Evolutionary conservation across 140 eudicot species (phyloP), one percentile per base, ranked within the genome.

Genomic region (Cichorium intybus): DNA sequence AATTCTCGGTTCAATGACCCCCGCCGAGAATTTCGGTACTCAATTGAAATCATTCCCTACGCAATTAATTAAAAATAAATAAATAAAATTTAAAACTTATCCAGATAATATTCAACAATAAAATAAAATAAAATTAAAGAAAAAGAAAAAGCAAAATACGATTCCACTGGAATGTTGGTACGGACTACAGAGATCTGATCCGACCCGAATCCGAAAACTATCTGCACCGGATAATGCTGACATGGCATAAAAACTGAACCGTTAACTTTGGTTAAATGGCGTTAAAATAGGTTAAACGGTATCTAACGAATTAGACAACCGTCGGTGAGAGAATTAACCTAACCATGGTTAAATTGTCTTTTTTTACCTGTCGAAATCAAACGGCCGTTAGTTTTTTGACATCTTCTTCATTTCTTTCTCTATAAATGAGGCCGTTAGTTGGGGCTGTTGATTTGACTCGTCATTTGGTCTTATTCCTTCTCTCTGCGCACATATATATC

Each of bases 361-460:
- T 35, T 28, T 24, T 14, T 29, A 69, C 35, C 15, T 22, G 56
- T 70, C 72, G 2, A 28, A 28, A 63, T 53, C 65, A 56, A 71
- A 77, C 69, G 59, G 73, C 74, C 77, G 81, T 77, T 77, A 77
- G 49, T 6, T 56, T 57, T 64, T 66, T 57, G 60, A 57, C 74
- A 43, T 48, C 8, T 65, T 56, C 31, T 49, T 37, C 46, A 31
- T 29, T 46, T 46, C 22, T 66, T 66, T 71, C 68, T 76, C 77
- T 76, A 67, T 76, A 80, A 76, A 72, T 56, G 69, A 71, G 59
- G 80, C 82, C 76, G 70, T 68, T 72, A 62, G 57, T 68, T 72
- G 86, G 66, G 58, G 17, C 66, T 56, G 84, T 64, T 68, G 56
- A 69, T 72, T 77, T 56, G 76, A 80, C 74, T 52, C 17, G 51